Percentiles rank a stretch among this genome's conserved stretches.
phyloP scores from a whole-genome alignment of 768 basidiomycete species.

The Dentipellis sp. region DNA sequence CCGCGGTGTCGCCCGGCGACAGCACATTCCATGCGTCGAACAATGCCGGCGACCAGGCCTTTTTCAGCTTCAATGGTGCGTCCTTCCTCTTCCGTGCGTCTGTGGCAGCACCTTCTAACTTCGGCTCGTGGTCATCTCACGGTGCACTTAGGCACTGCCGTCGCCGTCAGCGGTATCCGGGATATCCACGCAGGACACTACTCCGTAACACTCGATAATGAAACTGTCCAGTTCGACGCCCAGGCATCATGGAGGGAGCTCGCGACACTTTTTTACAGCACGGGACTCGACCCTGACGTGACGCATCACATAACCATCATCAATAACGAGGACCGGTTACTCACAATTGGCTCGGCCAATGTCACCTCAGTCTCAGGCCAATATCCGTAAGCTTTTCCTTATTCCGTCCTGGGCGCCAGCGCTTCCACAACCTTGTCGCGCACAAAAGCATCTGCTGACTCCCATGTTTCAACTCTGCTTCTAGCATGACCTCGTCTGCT shows the following conservation, averaged over 20 bases:
- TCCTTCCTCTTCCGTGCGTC: slow-evolving; percentile 6
- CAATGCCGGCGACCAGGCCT: slow-evolving; percentile 36
- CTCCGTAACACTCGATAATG: slow-evolving; percentile 45
- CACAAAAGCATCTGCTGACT: neutral
- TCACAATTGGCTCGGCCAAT: slow-evolving; percentile 45
- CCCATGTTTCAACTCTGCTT: neutral
- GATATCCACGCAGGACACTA: slow-evolving; percentile 51
- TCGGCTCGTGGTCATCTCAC: slow-evolving; percentile 1
- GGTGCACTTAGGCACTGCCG: slow-evolving; percentile 41
- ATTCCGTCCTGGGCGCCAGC: neutral
- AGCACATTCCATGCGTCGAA: slow-evolving; percentile 22
- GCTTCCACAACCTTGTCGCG: neutral
- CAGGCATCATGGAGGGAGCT: slow-evolving; percentile 43
- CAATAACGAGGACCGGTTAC: slow-evolving; percentile 35
- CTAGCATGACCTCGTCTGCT: slow-evolving; percentile 1
- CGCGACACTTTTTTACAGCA: slow-evolving; percentile 54
- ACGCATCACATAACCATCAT: slow-evolving; percentile 43
- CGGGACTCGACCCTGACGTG: slow-evolving; percentile 42
- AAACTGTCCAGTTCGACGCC: slow-evolving; percentile 37
- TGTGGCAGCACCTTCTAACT: neutral
- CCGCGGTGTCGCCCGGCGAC: slow-evolving; percentile 16
- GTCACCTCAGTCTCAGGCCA: slow-evolving; percentile 26
- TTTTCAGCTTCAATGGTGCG: slow-evolving; percentile 38
- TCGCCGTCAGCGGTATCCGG: slow-evolving; percentile 51
- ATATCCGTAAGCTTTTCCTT: slow-evolving; percentile 6